A percentile compares a stretch with the other conserved stretches of the same genome.
Conservation (phyloP, 768 basidiomycete species). For the Pulveroboletus sp. region DNA sequence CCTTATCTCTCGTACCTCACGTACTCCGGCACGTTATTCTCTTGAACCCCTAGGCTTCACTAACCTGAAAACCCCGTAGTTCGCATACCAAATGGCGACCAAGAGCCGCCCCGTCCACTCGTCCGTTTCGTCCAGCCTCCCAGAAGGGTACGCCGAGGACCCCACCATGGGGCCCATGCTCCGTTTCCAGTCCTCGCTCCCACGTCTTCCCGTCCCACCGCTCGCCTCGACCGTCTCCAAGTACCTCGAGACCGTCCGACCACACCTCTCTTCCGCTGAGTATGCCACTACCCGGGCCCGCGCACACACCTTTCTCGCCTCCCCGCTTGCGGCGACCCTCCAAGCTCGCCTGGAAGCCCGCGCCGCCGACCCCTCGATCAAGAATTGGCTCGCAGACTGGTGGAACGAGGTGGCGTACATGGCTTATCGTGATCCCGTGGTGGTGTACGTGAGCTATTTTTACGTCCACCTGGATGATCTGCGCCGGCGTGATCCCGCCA, state of each 20-base stretch:
- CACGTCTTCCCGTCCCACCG: conserved; percentile 78
- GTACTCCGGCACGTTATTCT: conserved; percentile 6
- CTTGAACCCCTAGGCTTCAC: neutral
- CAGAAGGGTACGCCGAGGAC: conserved; percentile 51
- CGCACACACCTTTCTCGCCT: conserved; percentile 66
- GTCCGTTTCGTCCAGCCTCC: conserved; percentile 20
- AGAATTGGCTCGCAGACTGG: conserved; percentile 95
- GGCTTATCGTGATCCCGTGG: conserved; percentile 86
- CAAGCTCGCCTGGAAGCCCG: conserved; percentile 76
- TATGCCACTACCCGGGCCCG: conserved; percentile 53
- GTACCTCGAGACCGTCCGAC: conserved; percentile 82
- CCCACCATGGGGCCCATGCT: conserved; percentile 63
- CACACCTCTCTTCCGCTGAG: conserved; percentile 65
- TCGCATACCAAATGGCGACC: conserved; percentile 24
- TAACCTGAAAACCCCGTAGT: conserved; percentile 1
- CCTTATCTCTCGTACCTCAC: conserved; percentile 14
- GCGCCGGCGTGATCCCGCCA: conserved; percentile 49
- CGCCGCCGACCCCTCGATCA: conserved; percentile 52
- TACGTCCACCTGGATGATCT: conserved; percentile 80
- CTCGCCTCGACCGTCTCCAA: conserved; percentile 79
- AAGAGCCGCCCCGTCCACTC: conserved; percentile 31
- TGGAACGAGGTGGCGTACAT: conserved; percentile 94
- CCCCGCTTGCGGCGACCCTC: conserved; percentile 63
- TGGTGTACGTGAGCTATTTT: conserved; percentile 93
- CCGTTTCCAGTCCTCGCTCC: conserved; percentile 67